phyloP scores from a whole-genome alignment of 2,329 filamentous ascomycete species.

The Cladophialophora yegresii region DNA sequence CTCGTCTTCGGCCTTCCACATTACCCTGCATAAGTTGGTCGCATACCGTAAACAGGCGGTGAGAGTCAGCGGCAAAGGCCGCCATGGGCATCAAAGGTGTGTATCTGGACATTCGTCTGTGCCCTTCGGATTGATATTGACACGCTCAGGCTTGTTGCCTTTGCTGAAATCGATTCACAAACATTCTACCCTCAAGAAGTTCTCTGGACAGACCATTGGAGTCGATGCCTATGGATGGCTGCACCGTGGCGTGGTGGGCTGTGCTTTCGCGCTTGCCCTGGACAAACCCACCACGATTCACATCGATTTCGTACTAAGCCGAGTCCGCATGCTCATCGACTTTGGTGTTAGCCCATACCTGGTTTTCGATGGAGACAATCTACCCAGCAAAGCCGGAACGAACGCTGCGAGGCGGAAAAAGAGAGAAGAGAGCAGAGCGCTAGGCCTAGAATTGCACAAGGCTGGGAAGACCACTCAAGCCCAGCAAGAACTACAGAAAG shows the following conservation, averaged over 20 bases:
- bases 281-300: slow-evolving; percentile 88
- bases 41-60: slow-evolving; percentile 28
- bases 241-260: slow-evolving; percentile 86
- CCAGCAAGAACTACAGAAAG: slow-evolving; percentile 85
- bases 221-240: slow-evolving; percentile 98
- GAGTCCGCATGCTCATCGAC: slow-evolving; percentile 89
- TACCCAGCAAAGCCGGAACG: slow-evolving; percentile 89
- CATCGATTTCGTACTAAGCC: slow-evolving; percentile 84
- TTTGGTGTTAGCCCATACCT: slow-evolving; percentile 93
- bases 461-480: slow-evolving; percentile 81
- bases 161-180: slow-evolving; percentile 96
- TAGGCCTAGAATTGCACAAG: slow-evolving; percentile 75
- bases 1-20: neutral
- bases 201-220: slow-evolving; percentile 82
- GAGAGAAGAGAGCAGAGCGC: slow-evolving; percentile 72
- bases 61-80: slow-evolving; percentile 7
- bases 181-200: slow-evolving; percentile 82
- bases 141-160: slow-evolving; percentile 71
- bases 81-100: slow-evolving; percentile 52
- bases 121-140: neutral
- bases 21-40: neutral
- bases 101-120: neutral
- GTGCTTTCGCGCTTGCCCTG: slow-evolving; percentile 85
- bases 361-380: slow-evolving; percentile 92
- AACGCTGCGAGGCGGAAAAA: slow-evolving; percentile 75